phyloP scores from a whole-genome alignment of 257 asterid genomes.

The Penstemon newberryi region DNA sequence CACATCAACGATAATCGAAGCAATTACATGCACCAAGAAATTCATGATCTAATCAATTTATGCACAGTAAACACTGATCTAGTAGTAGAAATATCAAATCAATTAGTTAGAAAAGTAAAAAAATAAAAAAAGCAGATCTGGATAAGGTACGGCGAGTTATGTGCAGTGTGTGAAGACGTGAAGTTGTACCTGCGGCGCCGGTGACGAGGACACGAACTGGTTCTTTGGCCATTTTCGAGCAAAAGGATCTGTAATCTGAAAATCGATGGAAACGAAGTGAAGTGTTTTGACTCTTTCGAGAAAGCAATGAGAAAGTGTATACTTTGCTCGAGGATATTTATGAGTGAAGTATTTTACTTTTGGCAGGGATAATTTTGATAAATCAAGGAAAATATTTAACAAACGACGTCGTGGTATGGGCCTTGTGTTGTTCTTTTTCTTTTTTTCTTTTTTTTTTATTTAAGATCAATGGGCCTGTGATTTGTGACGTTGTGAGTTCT shows the following conservation, averaged over 20 bases:
- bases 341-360: neutral
- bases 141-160: neutral
- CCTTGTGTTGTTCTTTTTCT: too few species aligned
- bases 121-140: neutral
- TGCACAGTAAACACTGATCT: conserved; percentile 1
- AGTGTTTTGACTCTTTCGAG: neutral
- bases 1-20: neutral
- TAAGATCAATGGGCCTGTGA: neutral
- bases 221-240: conserved; percentile 34
- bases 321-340: conserved; percentile 17
- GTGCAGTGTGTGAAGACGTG: neutral
- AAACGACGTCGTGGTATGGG: neutral
- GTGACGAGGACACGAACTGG: conserved; percentile 46
- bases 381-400: neutral
- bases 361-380: neutral
- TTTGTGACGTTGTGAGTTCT: neutral
- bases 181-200: conserved; percentile 44
- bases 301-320: neutral
- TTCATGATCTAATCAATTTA: conserved; percentile 1
- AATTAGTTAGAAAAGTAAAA: neutral
- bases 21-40: neutral
- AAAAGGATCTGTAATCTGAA: conserved; percentile 11
- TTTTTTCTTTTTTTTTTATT: too few species aligned
- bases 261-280: neutral
- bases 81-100: neutral